phyloP scores from a whole-genome alignment of 257 asterid genomes.

The Prunella vulgaris region DNA sequence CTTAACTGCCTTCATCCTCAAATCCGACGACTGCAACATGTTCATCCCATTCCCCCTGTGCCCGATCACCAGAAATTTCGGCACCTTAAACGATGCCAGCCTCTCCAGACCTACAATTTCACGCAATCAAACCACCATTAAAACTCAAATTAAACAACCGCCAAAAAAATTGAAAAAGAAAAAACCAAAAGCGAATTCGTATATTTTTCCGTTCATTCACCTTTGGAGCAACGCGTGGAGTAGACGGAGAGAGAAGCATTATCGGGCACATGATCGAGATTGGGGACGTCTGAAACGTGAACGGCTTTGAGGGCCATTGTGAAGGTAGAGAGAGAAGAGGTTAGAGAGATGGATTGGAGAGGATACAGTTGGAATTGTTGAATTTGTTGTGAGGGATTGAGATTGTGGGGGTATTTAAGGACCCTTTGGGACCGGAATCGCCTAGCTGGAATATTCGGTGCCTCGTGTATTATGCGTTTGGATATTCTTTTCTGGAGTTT shows the following conservation, averaged over 20 bases:
- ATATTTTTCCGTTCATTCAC: conserved; percentile 7
- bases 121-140: not conserved
- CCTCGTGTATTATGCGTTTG: conserved; percentile 45
- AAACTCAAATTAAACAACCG: not conserved
- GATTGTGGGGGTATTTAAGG: conserved; percentile 31
- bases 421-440: conserved; percentile 19
- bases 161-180: not conserved
- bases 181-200: too few species aligned
- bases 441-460: conserved; percentile 47
- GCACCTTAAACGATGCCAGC: conserved; percentile 37
- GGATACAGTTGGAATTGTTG: conserved; percentile 21
- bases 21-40: conserved; percentile 71
- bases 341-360: not conserved
- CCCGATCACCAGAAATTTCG: conserved; percentile 79
- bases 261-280: conserved; percentile 68
- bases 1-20: conserved; percentile 67
- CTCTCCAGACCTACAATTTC: conserved; percentile 45
- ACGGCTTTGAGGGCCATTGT: conserved; percentile 89
- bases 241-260: conserved; percentile 45
- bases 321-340: not conserved
- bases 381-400: conserved; percentile 18
- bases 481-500: conserved; percentile 51
- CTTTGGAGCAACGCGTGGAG: conserved; percentile 48
- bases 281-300: conserved; percentile 83
- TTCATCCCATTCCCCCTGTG: conserved; percentile 98